Conservation (phyloP, 2,329 filamentous ascomycete genomes). For the Sarocladiaceae sp. region DNA sequence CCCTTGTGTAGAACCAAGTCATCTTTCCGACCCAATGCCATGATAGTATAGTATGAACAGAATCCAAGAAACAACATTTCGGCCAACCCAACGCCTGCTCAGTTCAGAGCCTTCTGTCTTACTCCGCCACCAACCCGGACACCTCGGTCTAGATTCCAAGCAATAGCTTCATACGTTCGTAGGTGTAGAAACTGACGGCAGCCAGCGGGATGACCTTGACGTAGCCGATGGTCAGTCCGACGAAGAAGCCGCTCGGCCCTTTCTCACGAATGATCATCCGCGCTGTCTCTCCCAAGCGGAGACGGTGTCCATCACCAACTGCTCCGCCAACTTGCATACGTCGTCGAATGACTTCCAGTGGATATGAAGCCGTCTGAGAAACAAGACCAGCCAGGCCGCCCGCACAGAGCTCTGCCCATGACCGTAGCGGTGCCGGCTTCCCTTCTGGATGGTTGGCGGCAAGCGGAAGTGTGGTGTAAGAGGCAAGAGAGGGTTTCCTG, state of each 20-base stretch:
- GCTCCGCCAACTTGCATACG: constrained; percentile 96
- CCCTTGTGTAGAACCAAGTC: neutral
- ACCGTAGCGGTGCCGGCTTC: constrained; percentile 67
- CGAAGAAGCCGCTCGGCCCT: constrained; percentile 78
- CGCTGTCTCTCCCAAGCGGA: constrained; percentile 75
- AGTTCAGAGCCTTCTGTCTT: neutral
- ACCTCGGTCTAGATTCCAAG: constrained; percentile 54
- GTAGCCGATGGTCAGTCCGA: constrained; percentile 91
- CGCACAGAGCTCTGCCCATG: constrained; percentile 78
- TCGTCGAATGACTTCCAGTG: constrained; percentile 83
- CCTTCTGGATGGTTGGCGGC: constrained; percentile 45
- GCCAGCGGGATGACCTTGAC: constrained; percentile 88
- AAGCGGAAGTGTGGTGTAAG: constrained; percentile 68
- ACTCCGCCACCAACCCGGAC: neutral
- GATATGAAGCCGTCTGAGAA: constrained; percentile 88
- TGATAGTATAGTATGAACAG: no score
- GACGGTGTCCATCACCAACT: constrained; percentile 77
- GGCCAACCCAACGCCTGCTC: constrained; percentile 2
- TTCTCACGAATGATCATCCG: constrained; percentile 67
- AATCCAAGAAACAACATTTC: neutral
- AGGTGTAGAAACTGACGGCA: constrained; percentile 63
- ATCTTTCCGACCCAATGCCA: constrained; percentile 5
- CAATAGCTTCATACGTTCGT: constrained; percentile 56
- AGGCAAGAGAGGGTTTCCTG: constrained; percentile 58
- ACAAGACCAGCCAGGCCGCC: constrained; percentile 84